Evolutionary conservation across 148 eudicot species (phyloP).

Genomic region (Agrostemma githago): DNA sequence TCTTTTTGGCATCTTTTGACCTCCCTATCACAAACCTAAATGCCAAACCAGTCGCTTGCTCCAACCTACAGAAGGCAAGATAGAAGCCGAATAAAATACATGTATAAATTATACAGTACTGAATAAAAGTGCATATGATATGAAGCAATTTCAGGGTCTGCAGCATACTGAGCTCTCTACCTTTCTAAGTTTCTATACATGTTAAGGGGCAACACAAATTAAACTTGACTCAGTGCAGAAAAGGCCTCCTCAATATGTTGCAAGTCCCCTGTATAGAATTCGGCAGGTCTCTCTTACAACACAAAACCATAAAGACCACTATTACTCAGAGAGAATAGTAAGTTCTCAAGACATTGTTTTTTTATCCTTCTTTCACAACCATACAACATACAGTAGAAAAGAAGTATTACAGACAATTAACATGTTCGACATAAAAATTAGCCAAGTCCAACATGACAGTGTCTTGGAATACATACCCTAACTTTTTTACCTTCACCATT

Average conservation of each 20-base stretch:
- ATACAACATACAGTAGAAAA: not conserved
- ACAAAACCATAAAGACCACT: too few relatives aligned
- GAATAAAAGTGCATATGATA: not conserved
- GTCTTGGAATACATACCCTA: not conserved
- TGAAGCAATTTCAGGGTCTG: not conserved
- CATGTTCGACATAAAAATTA: not conserved
- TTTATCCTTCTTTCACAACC: not conserved
- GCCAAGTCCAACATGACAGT: not conserved
- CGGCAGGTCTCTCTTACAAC: too few relatives aligned
- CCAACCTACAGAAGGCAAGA: constrained; percentile 41
- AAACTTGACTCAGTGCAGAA: not conserved
- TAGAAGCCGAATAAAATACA: not conserved
- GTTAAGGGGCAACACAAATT: not conserved
- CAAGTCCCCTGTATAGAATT: not conserved
- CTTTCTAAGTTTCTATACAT: not conserved
- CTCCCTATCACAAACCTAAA: constrained; percentile 70
- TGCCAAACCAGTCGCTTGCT: constrained; percentile 62
- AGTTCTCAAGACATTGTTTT: not conserved
- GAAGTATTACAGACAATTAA: not conserved
- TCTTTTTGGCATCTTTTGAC: constrained; percentile 48
- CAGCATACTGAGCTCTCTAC: not conserved
- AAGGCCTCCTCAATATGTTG: not conserved
- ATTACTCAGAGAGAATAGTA: too few relatives aligned
- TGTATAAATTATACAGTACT: not conserved
- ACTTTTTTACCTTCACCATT: not conserved